Evolutionary conservation across 331 rosid genomes (phyloP).

Genomic region (Rosa hybrid): DNA sequence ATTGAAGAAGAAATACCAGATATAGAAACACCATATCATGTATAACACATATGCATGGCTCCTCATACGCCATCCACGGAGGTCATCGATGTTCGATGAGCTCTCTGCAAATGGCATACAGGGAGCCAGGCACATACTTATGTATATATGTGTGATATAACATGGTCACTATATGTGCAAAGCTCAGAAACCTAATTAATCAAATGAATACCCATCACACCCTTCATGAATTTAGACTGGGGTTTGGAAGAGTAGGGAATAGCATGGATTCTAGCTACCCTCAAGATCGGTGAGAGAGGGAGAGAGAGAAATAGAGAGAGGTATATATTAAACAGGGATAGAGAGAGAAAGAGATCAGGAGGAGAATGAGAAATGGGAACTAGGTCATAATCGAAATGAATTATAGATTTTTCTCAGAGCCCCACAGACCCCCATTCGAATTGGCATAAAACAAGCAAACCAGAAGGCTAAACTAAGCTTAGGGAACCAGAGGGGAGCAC

Average conservation of each 20-base stretch:
- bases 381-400: conserved; percentile 63
- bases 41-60: conserved; percentile 54
- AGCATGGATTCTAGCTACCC: neutral
- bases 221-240: neutral
- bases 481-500: conserved; percentile 31
- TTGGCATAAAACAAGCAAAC: conserved; percentile 57
- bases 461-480: conserved; percentile 27
- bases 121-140: conserved; percentile 71
- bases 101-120: conserved; percentile 73
- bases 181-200: neutral
- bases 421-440: conserved; percentile 61
- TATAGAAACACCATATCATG: neutral
- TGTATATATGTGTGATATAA: conserved; percentile 12
- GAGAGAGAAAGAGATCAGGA: conserved; percentile 30
- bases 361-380: conserved; percentile 23
- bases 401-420: conserved; percentile 26
- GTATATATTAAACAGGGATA: conserved; percentile 28
- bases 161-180: neutral
- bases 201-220: neutral
- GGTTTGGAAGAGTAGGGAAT: neutral
- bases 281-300: conserved; percentile 15
- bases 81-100: conserved; percentile 53
- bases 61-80: conserved; percentile 81
- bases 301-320: conserved; percentile 24
- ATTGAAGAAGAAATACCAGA: neutral